Conservation (phyloP, 257 asterid species). For the Ilex asprella region DNA sequence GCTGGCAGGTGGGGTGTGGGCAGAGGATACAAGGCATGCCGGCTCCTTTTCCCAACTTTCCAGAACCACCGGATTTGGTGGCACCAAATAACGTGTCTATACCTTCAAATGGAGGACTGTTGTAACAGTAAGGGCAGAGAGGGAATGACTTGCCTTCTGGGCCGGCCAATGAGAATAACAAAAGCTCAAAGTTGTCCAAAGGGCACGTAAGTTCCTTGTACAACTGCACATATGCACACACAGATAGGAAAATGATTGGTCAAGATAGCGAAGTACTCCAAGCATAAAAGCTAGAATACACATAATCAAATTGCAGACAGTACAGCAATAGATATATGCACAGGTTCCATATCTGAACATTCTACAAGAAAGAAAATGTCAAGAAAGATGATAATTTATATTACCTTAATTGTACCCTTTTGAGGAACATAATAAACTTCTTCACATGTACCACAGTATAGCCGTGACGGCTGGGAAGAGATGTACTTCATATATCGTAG, state of each 20-base stretch:
- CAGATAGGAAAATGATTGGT: neutral
- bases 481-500: constrained; percentile 88
- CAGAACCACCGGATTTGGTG: constrained; percentile 39
- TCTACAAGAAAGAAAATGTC: neutral
- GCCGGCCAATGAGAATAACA: constrained; percentile 67
- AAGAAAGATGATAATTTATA: neutral
- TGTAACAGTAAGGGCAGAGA: constrained; percentile 83
- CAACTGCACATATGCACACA: constrained; percentile 39
- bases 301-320: too few species aligned
- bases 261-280: too few species aligned
- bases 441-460: constrained; percentile 84
- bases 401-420: constrained; percentile 79
- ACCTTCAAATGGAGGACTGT: constrained; percentile 84
- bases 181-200: constrained; percentile 83
- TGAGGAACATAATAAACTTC: constrained; percentile 91
- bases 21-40: constrained; percentile 97
- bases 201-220: constrained; percentile 95
- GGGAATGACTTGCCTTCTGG: constrained; percentile 88
- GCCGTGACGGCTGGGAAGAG: constrained; percentile 74
- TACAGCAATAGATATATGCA: too few species aligned
- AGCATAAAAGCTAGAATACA: too few species aligned
- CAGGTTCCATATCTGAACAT: neutral
- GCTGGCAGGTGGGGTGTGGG: constrained; percentile 85
- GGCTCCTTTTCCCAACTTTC: constrained; percentile 62
- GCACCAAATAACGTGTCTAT: constrained; percentile 55